These are phyloP conservation scores for Lepidopterella palustris DNA, from an alignment of 495 filamentous ascomycete species.

Conservation along the genomic window DNA sequence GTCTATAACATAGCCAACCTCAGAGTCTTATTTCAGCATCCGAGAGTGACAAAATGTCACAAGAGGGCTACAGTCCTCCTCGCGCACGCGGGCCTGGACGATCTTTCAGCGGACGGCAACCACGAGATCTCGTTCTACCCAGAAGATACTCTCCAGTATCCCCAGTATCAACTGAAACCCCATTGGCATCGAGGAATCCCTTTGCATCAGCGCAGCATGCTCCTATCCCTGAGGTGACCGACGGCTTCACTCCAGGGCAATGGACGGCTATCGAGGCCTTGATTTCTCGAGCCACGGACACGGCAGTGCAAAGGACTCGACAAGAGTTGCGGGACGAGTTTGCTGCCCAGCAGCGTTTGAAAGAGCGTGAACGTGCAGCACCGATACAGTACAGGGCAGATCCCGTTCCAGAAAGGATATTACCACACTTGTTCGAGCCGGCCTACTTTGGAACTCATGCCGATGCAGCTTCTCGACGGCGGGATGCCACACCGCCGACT, in stretches of 20 bases:
- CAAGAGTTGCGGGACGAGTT: constrained; percentile 11
- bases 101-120: constrained; percentile 9
- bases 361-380: constrained; percentile 7
- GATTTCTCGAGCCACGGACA: constrained; percentile 8
- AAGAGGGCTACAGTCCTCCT: constrained; percentile 6
- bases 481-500: not conserved
- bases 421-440: not conserved
- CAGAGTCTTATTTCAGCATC: constrained; percentile 3
- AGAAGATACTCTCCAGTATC: not conserved
- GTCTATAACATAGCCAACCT: not conserved
- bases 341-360: not conserved
- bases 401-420: constrained; percentile 1
- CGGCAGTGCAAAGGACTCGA: constrained; percentile 1
- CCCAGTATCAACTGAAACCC: not conserved
- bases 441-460: not conserved
- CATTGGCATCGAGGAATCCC: constrained; percentile 8
- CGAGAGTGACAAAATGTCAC: not conserved
- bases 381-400: not conserved
- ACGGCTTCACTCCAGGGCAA: constrained; percentile 11
- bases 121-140: constrained; percentile 13
- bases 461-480: not conserved
- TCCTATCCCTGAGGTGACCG: not conserved
- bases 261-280: constrained; percentile 8
- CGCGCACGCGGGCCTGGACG: constrained; percentile 1
- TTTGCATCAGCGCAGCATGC: not conserved